phyloP scores from a whole-genome alignment of 2,329 filamentous ascomycete genomes.

The Colletotrichum sp. region DNA sequence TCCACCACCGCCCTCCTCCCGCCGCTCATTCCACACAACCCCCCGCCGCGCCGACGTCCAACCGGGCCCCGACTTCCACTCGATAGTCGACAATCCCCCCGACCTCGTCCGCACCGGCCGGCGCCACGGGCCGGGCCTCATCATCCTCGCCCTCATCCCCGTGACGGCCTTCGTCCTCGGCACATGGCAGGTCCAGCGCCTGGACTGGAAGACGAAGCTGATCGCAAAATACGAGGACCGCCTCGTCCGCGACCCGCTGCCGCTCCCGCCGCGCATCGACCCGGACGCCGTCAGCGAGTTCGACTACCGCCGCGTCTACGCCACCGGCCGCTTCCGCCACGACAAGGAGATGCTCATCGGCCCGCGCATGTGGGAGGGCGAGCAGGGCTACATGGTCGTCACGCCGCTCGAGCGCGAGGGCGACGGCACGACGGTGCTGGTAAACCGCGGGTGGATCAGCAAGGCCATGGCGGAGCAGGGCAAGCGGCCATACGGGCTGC shows the following conservation, averaged over 20 bases:
- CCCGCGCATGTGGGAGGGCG: constrained; percentile 85
- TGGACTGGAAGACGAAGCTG: constrained; percentile 92
- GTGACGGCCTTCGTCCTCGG: constrained; percentile 89
- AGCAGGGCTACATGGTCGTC: constrained; percentile 89
- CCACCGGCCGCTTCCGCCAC: constrained; percentile 77
- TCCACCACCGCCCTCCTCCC: neutral
- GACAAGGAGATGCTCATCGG: constrained; percentile 97
- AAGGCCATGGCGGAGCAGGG: constrained; percentile 74
- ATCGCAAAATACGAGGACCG: constrained; percentile 93
- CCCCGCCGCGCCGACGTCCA: constrained; percentile 19
- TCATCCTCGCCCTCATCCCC: constrained; percentile 86
- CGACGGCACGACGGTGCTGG: constrained; percentile 72
- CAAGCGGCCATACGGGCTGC: constrained; percentile 69
- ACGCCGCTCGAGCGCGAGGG: constrained; percentile 83
- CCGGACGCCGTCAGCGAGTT: constrained; percentile 84
- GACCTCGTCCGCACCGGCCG: constrained; percentile 77
- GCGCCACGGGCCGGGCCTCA: constrained; percentile 78
- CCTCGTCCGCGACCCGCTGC: constrained; percentile 82
- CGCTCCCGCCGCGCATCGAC: constrained; percentile 83
- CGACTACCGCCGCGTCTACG: constrained; percentile 85
- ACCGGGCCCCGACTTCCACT: constrained; percentile 70
- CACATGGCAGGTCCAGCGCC: constrained; percentile 92
- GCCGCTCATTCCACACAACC: constrained; percentile 18
- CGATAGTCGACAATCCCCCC: constrained; percentile 86
- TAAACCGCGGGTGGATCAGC: constrained; percentile 91